Evolutionary conservation across 2,329 filamentous ascomycete species (phyloP).

Genomic region (Cladosporium sp.): DNA sequence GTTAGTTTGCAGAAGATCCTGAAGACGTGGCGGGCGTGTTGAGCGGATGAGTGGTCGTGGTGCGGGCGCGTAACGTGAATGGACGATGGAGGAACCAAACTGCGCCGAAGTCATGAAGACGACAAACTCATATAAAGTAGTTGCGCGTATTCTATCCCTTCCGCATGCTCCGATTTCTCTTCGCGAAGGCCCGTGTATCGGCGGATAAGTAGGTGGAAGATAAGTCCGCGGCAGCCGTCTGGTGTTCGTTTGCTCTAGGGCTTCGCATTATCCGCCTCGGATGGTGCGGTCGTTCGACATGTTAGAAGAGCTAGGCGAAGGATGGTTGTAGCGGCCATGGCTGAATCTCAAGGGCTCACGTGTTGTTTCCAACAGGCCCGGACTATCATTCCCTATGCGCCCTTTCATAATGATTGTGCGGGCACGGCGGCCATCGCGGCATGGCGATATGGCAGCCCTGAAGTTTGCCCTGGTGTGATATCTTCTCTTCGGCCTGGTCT

Average conservation of each 20-base stretch:
- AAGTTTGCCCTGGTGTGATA: neutral
- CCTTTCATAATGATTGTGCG: neutral
- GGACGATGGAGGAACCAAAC: neutral
- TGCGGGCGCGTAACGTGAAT: neutral
- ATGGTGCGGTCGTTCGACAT: neutral
- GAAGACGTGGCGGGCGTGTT: neutral
- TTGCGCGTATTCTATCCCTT: neutral
- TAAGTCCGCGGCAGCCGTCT: constrained; percentile 1
- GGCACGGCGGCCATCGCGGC: neutral
- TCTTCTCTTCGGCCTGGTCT: neutral
- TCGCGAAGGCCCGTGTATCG: neutral
- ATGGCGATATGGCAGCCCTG: neutral
- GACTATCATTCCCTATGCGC: neutral
- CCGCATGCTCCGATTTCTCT: constrained; percentile 4
- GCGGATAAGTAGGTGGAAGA: neutral
- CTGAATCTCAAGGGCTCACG: neutral
- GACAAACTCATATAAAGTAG: neutral
- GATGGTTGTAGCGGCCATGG: constrained; percentile 5
- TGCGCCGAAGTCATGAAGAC: neutral
- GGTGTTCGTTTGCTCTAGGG: neutral
- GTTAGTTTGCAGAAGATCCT: neutral
- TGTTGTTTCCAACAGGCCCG: neutral
- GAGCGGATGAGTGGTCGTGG: neutral
- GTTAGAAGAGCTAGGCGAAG: neutral
- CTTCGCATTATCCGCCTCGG: neutral